Base-by-base conservation (phyloP, 352 stramenopile species). In the Phytophthora tentaculata region DNA sequence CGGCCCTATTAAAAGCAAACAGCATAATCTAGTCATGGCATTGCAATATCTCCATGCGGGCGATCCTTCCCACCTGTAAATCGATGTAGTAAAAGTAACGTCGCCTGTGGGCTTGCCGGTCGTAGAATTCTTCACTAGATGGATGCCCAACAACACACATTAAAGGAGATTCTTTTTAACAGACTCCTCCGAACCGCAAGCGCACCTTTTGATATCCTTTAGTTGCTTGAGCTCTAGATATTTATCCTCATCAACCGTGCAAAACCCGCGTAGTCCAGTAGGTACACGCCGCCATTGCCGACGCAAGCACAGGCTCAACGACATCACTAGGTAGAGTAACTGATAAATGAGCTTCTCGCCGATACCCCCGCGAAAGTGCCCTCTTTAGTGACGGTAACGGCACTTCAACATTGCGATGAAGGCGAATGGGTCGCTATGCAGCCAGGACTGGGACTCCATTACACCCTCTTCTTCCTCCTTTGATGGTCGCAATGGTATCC, bases 81-180 rank as follows among this genome's bases (percentile, higher is more conserved):
- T 95, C 87, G 45, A 95, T 76, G 65, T 94, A 92, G 67, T 95
- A 95, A 71, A 95, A 95, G 54, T 95, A 95, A 52, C 82, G 71
- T 35, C 84, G 79, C 23, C 84, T 71, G 9, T 83, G 59, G 16
- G 65, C 81, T 37, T 95, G 85, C 26, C 51, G 24, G n/a, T 92
- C 84, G 54, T 95, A 95, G 39, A 95, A 95, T 28, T 70, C 77
- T 45, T 90, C 74, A 55, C 86, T 95, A 48, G n/a, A n/a, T n/a
- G n/a, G n/a, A n/a, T n/a, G n/a, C n/a, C n/a, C n/a, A n/a, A n/a
- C n/a, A n/a, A n/a, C n/a, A n/a, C n/a, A n/a, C n/a, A n/a, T n/a
- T n/a, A n/a, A n/a, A n/a, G n/a, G n/a, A n/a, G n/a, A n/a, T n/a
- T n/a, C n/a, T 5, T n/a, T 14, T 13, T 13, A 28, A 43, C 35